Evolutionary conservation across 805 yeast species (phyloP).

Genomic region (Metschnikowia cerradonensis): DNA sequence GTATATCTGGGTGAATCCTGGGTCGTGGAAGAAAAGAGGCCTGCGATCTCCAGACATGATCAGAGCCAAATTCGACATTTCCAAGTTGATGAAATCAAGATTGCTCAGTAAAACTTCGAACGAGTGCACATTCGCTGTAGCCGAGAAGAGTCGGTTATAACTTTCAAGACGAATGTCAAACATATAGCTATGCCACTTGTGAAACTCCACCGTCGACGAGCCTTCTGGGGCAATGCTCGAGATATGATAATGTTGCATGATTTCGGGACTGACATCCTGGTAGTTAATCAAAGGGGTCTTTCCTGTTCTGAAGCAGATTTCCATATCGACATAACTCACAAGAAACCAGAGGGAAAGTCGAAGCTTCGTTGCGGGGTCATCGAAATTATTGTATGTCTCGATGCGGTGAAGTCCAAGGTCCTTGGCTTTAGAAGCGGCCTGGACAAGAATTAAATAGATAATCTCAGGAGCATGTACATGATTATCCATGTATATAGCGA

Average conservation of each 20-base stretch:
- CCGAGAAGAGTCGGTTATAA: slow-evolving; percentile 31
- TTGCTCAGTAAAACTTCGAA: slow-evolving; percentile 18
- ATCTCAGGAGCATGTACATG: slow-evolving; percentile 15
- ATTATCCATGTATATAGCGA: slow-evolving; percentile 6
- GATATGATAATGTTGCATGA: not conserved
- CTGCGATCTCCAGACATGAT: slow-evolving; percentile 17
- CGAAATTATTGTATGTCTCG: slow-evolving; percentile 36
- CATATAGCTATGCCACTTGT: slow-evolving; percentile 6
- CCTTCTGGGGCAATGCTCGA: not conserved
- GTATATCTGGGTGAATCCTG: slow-evolving; percentile 6
- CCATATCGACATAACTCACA: slow-evolving; percentile 44
- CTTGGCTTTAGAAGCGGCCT: slow-evolving; percentile 49
- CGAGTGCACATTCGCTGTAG: slow-evolving; percentile 21
- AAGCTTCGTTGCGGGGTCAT: slow-evolving; percentile 9
- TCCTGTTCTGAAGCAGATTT: slow-evolving; percentile 42
- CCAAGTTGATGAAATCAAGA: slow-evolving; percentile 25
- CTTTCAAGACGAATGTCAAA: slow-evolving; percentile 25
- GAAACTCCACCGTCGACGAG: not conserved
- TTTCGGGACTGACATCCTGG: slow-evolving; percentile 25
- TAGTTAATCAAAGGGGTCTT: slow-evolving; percentile 45
- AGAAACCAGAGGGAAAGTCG: slow-evolving; percentile 47
- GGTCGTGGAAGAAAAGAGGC: slow-evolving; percentile 11
- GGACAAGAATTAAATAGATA: slow-evolving; percentile 36
- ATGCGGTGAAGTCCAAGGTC: slow-evolving; percentile 54
- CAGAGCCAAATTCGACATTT: slow-evolving; percentile 26